phyloP scores from a whole-genome alignment of 805 yeast species.

The Wickerhamomyces chaumierensis region DNA sequence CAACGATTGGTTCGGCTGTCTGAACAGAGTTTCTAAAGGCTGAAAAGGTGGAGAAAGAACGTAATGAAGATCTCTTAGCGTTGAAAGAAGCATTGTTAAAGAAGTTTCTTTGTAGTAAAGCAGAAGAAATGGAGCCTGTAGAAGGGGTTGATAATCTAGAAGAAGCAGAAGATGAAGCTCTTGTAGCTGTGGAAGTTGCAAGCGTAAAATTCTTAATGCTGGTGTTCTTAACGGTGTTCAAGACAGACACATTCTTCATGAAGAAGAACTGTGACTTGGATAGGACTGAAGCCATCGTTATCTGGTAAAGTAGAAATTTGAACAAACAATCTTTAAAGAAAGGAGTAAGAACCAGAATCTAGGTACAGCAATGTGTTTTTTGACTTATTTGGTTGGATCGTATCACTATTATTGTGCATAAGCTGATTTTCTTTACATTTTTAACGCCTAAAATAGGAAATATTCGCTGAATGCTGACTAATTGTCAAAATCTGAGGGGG shows the following conservation, averaged over 20 bases:
- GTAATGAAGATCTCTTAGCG: constrained; percentile 2
- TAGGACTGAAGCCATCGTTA: constrained; percentile 17
- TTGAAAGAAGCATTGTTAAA: neutral
- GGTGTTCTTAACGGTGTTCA: constrained; percentile 19
- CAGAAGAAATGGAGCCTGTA: neutral
- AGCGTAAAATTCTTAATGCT: constrained; percentile 13
- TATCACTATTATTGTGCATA: no score
- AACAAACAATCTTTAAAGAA: no score
- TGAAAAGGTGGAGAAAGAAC: constrained; percentile 7
- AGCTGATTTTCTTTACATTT: no score
- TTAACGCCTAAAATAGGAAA: no score
- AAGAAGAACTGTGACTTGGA: constrained; percentile 49
- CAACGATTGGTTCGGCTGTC: constrained; percentile 1
- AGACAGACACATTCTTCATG: constrained; percentile 38
- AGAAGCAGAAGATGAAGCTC: constrained; percentile 2
- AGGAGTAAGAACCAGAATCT: no score
- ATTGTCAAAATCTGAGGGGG: no score
- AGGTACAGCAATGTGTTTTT: no score
- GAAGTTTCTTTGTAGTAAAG: constrained; percentile 1
- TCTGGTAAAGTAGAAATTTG: no score
- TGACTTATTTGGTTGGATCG: no score
- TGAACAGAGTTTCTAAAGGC: constrained; percentile 1
- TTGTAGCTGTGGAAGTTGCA: neutral
- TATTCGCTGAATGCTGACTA: no score
- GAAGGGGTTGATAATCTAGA: constrained; percentile 1